phyloP scores from a whole-genome alignment of 306 rosid species.

The Trifolium pratense region DNA sequence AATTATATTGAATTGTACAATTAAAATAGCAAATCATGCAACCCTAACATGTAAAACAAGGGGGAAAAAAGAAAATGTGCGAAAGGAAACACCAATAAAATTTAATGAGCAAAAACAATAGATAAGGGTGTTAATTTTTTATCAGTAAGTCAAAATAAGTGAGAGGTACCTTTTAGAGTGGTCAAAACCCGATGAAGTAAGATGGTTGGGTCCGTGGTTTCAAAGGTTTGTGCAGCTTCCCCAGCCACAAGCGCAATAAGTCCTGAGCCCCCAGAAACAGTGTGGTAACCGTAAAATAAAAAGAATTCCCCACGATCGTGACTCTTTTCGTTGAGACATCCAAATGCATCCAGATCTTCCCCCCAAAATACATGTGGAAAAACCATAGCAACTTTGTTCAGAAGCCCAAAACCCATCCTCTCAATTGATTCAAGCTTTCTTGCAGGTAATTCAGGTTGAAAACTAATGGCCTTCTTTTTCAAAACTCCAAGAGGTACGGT shows the following conservation, averaged over 20 bases:
- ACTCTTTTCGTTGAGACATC: conserved; percentile 76
- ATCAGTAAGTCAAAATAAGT: conserved; percentile 19
- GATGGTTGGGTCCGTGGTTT: conserved; percentile 68
- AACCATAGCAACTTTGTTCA: conserved; percentile 92
- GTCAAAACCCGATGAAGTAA: conserved; percentile 73
- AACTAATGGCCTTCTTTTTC: conserved; percentile 62
- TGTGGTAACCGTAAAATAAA: conserved; percentile 86
- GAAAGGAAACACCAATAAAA: conserved; percentile 23
- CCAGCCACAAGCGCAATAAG: conserved; percentile 95
- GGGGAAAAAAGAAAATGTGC: conserved; percentile 21
- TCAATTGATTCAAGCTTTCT: conserved; percentile 82
- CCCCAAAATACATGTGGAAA: conserved; percentile 97
- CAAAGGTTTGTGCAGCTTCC: conserved; percentile 89
- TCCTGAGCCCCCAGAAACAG: conserved; percentile 91
- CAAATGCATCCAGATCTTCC: conserved; percentile 92
- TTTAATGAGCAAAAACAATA: conserved; percentile 18
- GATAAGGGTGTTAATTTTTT: conserved; percentile 19
- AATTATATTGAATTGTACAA: background rate
- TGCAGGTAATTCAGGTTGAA: conserved; percentile 83
- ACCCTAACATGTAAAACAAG: conserved; percentile 4
- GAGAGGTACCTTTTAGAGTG: conserved; percentile 72
- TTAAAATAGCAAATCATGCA: background rate
- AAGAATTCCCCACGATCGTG: conserved; percentile 89
- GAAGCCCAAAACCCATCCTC: conserved; percentile 89
- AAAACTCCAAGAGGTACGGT: conserved; percentile 96